Base-by-base conservation (phyloP, 2,329 filamentous ascomycete genomes). In the Raffaelea albimanens region DNA sequence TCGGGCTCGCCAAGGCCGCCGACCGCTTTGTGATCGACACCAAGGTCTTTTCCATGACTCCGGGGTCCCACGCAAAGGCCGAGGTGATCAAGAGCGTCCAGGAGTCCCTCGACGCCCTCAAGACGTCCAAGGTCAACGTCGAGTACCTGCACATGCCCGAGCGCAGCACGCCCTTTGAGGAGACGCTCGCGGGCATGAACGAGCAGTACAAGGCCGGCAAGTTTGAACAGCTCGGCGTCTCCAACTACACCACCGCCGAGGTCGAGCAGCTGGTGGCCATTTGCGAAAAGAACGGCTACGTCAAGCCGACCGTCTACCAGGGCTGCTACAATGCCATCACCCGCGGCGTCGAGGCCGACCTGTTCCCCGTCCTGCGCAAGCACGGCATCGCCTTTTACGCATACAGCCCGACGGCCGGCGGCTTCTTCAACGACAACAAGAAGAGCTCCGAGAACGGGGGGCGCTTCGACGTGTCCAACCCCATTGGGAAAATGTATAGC, bases 81-180 rank as follows among this genome's bases (percentile, higher is more conserved):
- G 58, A 60, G 1, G 50, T 68, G 20, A 49, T 57, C 1, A 44
- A 51, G 7, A 58, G 59, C 19, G 57, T 69, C 11, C 50, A 64
- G 5, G 50, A 45, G 2, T 67, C 65, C 3, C 55, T 68, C 3
- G 54, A 58, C 1, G 57, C 47, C 0, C 52, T 68, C 1, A 56
- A 59, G 13, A 39, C 51, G n/a, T 14, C 19, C 8, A 49, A 53
- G 48, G 53, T 65, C 42, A 56, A 63, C 48, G 53, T 68, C 36
- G 66, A 65, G 59, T 71, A 67, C 52, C 60, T 69, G 34, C 67
- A 70, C 50, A 59, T 58, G 10, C 67, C 67, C 10, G 66, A 70
- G 52, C 56, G 61, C n/a, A 51, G 57, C 16, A 66, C 63, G 4
- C 67, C 67, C 2, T 62, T 67, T 41, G 60, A 62, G 34, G 62